Base-by-base conservation (phyloP, 2,329 filamentous ascomycete genomes). In the Knufia fluminis region DNA sequence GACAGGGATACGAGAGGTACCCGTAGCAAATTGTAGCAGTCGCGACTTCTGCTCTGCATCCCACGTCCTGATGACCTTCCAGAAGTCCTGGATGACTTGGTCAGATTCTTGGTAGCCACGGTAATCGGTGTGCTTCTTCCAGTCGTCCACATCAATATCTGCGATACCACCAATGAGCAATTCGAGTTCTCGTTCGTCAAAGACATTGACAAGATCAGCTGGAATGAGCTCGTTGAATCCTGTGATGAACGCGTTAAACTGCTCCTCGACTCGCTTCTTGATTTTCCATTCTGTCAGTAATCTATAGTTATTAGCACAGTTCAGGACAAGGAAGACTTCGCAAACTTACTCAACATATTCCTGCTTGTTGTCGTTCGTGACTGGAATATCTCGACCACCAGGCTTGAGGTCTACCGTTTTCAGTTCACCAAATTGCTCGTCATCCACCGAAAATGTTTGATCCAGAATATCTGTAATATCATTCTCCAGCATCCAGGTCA, bases 61-160 rank as follows among this genome's bases (percentile, higher is more conserved):
- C 92, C 92, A 98, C 54, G 81, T 87, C 58, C 91, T 83, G 57
- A 98, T 92, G 52, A 79, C 76, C 75, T 95, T 90, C 92, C 92
- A 98, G 78, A 98, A 98, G 74, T 94, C 90, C 68, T 94, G 86
- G 58, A 98, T 92, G 22, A 98, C 92, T 64, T 96, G 88, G 61
- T 98, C 92, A 50, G 83, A 89, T 71, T 98, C 92, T 8, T 94
- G 96, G 76, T 98, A 98, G 48, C 92, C 92, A 60, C 92, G 85
- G 70, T 98, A 98, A 65, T 98, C 92, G 41, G 92, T 98, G 71
- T 98, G 92, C 76, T 98, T 98, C 84, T 98, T 97, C 92, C 92
- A 98, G 70, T 98, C 92, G 53, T 98, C 92, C 14, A 98, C 91
- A 63, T 98, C 92, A 59, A 98, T 98, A 70, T 98, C 92, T n/a